phyloP scores from a whole-genome alignment of 768 basidiomycete genomes.

The Termitomyces sp. region DNA sequence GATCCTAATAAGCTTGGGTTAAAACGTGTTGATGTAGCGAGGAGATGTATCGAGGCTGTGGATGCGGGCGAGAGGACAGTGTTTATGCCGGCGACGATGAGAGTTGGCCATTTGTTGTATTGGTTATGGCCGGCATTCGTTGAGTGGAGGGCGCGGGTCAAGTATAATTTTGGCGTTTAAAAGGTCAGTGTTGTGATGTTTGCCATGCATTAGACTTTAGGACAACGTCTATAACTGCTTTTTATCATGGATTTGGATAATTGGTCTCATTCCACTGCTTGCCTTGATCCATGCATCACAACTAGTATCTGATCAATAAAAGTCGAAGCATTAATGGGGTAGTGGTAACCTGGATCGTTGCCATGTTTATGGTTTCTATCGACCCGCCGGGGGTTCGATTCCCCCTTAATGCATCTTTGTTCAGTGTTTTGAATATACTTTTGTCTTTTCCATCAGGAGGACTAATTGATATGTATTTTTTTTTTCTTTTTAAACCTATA shows the following conservation, averaged over 20 bases:
- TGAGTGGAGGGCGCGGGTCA: constrained; percentile 51
- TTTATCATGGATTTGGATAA: neutral
- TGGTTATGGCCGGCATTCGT: constrained; percentile 58
- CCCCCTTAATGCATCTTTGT: constrained; percentile 64
- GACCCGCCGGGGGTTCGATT: constrained; percentile 89
- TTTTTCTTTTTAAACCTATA: too few species aligned
- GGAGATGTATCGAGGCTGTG: constrained; percentile 51
- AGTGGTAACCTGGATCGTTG: constrained; percentile 1
- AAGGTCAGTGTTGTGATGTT: neutral
- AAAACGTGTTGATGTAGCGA: constrained; percentile 54
- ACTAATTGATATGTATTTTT: neutral
- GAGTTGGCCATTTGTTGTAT: constrained; percentile 48
- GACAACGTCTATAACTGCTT: neutral
- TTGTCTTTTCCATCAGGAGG: too few species aligned
- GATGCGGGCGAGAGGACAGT: constrained; percentile 53
- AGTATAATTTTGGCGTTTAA: constrained; percentile 51
- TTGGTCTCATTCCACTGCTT: too few species aligned
- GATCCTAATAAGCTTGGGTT: constrained; percentile 57
- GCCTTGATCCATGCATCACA: too few species aligned
- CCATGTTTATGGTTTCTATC: constrained; percentile 18
- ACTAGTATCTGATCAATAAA: too few species aligned
- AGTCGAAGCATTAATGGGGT: neutral
- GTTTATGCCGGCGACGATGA: constrained; percentile 48
- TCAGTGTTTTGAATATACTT: too few species aligned
- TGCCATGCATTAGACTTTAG: neutral